phyloP scores from a whole-genome alignment of 106 monocot genomes.

The Allium sativum region DNA sequence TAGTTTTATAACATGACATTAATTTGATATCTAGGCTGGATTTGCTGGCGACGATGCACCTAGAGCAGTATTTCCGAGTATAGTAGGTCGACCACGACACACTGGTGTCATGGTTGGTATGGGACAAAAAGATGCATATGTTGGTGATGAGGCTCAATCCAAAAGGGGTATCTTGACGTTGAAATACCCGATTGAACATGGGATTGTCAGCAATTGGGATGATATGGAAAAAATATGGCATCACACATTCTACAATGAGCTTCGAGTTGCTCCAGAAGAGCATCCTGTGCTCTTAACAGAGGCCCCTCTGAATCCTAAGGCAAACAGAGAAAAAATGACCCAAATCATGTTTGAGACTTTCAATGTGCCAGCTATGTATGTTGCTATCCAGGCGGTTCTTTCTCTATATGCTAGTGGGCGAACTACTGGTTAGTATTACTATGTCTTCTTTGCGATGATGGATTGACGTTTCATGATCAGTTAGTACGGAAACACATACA shows the following conservation, averaged over 20 bases:
- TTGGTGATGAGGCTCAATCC: slow-evolving; percentile 46
- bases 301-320: slow-evolving; percentile 11
- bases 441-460: too few relatives aligned
- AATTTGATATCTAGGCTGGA: slow-evolving; percentile 25
- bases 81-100: slow-evolving; percentile 47
- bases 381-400: slow-evolving; percentile 9
- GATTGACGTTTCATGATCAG: too few relatives aligned
- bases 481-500: too few relatives aligned
- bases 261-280: slow-evolving; percentile 12
- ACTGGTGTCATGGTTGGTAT: slow-evolving; percentile 62
- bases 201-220: slow-evolving; percentile 66
- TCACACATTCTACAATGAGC: slow-evolving; percentile 10
- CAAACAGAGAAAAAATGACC: slow-evolving; percentile 13
- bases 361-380: slow-evolving; percentile 9
- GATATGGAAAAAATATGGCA: slow-evolving; percentile 40
- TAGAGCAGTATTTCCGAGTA: slow-evolving; percentile 46
- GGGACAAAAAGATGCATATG: slow-evolving; percentile 28
- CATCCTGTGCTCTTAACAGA: slow-evolving; percentile 9
- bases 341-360: slow-evolving; percentile 11
- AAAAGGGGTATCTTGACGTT: slow-evolving; percentile 58
- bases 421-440: slow-evolving; percentile 5
- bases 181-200: slow-evolving; percentile 67
- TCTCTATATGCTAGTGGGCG: slow-evolving; percentile 8
- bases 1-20: neutral
- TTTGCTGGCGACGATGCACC: slow-evolving; percentile 66